Conservation (phyloP, 1,139 yeast genomes). For the Candida anutae region DNA sequence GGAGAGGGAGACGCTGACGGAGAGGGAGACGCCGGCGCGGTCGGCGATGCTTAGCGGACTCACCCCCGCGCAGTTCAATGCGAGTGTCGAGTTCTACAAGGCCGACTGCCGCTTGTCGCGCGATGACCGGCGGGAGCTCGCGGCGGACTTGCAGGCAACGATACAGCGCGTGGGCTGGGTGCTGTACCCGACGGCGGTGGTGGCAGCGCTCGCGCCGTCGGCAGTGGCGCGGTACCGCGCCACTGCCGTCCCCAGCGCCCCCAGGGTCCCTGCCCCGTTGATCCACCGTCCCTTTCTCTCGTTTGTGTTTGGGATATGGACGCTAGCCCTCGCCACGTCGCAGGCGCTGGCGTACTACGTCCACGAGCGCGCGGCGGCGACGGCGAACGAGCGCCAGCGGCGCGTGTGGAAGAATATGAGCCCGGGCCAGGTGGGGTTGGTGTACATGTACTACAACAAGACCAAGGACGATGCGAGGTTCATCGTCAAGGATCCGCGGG, state of each 20-base stretch:
- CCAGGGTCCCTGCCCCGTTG: too few relatives aligned
- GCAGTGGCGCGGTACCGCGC: too few relatives aligned
- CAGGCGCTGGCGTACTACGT: constrained; percentile 19
- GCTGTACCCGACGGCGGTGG: constrained; percentile 13
- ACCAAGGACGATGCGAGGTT: constrained; percentile 27
- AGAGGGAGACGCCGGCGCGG: too few relatives aligned
- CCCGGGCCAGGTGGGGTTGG: constrained; percentile 28
- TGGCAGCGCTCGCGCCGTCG: constrained; percentile 8
- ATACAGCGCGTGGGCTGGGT: constrained; percentile 19
- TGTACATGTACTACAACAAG: constrained; percentile 27
- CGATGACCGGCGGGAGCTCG: constrained; percentile 24
- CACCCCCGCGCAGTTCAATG: constrained; percentile 14
- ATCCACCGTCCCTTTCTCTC: constrained; percentile 29
- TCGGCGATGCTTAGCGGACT: too few relatives aligned
- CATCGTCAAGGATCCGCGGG: constrained; percentile 32
- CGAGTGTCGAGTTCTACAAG: constrained; percentile 33
- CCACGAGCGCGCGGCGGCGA: too few relatives aligned
- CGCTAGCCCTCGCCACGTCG: constrained; percentile 21
- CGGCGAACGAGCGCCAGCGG: constrained; percentile 14
- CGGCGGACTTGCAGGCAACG: constrained; percentile 22
- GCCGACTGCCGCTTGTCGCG: constrained; percentile 29
- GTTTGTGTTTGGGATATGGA: constrained; percentile 21
- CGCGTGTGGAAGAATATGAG: constrained; percentile 34
- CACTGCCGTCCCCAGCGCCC: too few relatives aligned
- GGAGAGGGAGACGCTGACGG: too few relatives aligned